Percentiles rank a stretch among this genome's conserved stretches.
These are phyloP conservation scores for Globisporangium irregulare DNA, from an alignment of 352 stramenopile species.

Conservation along the genomic window DNA sequence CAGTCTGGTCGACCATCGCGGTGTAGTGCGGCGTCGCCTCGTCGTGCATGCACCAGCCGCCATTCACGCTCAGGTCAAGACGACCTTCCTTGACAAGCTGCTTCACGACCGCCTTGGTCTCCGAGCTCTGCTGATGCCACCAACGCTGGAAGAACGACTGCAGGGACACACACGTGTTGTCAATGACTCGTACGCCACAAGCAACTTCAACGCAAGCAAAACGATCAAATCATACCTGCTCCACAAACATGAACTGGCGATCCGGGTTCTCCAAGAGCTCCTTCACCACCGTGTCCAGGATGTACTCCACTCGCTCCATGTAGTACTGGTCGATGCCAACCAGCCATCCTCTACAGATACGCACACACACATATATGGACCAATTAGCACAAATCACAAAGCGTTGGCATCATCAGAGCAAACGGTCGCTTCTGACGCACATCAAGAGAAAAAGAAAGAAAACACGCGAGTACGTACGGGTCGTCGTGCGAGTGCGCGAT, in stretches of 20 bases:
- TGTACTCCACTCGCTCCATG: constrained; percentile 91
- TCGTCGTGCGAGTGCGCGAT: constrained; percentile 97
- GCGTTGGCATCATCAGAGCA: background rate
- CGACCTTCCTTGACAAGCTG: constrained; percentile 89
- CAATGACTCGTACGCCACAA: background rate
- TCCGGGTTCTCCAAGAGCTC: constrained; percentile 87
- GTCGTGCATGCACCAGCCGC: constrained; percentile 99
- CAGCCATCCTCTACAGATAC: constrained; percentile 80
- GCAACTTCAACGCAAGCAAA: background rate
- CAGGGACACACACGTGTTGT: background rate
- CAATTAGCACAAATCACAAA: constrained; percentile 2
- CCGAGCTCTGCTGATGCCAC: constrained; percentile 89
- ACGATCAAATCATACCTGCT: constrained; percentile 43
- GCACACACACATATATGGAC: background rate
- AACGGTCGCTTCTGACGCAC: background rate
- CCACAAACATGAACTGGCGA: constrained; percentile 94
- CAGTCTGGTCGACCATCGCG: constrained; percentile 98
- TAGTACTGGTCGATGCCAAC: constrained; percentile 98
- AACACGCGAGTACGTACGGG: constrained; percentile 34
- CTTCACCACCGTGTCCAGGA: constrained; percentile 92
- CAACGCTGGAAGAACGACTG: constrained; percentile 95
- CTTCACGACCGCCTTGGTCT: constrained; percentile 72
- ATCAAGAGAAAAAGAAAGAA: background rate
- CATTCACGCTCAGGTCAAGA: constrained; percentile 93
- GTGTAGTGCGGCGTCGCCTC: constrained; percentile 96